Percentiles rank a stretch among this genome's conserved stretches.
Evolutionary conservation across 805 yeast species (phyloP).

Genomic region (Debaryomyces hansenii): DNA sequence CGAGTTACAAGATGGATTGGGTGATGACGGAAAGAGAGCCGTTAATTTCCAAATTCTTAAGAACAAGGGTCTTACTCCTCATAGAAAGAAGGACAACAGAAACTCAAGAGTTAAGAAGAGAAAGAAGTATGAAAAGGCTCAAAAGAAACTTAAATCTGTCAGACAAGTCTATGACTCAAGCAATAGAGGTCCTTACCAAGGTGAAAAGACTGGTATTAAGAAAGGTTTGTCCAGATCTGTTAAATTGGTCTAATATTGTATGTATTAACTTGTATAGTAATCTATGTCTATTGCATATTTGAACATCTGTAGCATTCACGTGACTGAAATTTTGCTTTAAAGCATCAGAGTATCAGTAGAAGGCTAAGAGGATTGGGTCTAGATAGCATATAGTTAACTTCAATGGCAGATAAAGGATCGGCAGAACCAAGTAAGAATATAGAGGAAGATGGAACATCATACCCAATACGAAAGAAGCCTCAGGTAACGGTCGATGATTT

Average conservation of each 20-base stretch:
- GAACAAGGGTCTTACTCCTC: constrained; percentile 94
- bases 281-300: neutral
- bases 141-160: constrained; percentile 87
- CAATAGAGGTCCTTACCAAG: constrained; percentile 73
- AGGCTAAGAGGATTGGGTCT: neutral
- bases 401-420: neutral
- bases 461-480: constrained; percentile 4
- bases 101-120: constrained; percentile 98
- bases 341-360: neutral
- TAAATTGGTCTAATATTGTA: constrained; percentile 52
- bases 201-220: constrained; percentile 97
- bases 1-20: constrained; percentile 66
- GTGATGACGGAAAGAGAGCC: constrained; percentile 88
- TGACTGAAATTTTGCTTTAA: neutral
- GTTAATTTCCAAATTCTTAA: constrained; percentile 91
- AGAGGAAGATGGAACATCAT: neutral
- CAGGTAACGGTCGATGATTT: constrained; percentile 78
- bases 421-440: neutral
- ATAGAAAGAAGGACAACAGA: constrained; percentile 89
- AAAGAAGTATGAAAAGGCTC: constrained; percentile 91
- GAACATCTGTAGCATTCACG: neutral
- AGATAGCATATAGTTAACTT: neutral
- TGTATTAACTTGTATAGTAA: neutral
- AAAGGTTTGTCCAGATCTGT: constrained; percentile 89
- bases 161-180: constrained; percentile 84